These are phyloP conservation scores for Ogataea ramenticola DNA, from an alignment of 805 yeast genomes.

Conservation along the genomic window DNA sequence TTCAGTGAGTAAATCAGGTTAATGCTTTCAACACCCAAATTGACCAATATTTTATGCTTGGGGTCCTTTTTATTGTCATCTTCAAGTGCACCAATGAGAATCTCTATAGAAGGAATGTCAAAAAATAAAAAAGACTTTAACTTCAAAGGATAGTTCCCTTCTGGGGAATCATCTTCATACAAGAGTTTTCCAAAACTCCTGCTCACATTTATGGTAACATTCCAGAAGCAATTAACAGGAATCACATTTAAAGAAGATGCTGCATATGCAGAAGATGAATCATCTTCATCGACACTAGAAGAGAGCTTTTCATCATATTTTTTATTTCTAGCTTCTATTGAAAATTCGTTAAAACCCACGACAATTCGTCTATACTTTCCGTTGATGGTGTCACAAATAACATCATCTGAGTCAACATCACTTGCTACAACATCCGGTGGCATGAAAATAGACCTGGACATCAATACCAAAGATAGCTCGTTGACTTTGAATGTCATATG, in stretches of 20 bases:
- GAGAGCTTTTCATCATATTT: not conserved
- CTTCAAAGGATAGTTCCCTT: not conserved
- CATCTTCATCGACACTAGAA: not conserved
- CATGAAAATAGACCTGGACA: slow-evolving; percentile 16
- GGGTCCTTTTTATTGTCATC: not conserved
- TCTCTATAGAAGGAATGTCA: not conserved
- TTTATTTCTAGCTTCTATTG: not conserved
- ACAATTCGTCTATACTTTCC: not conserved
- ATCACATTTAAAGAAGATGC: not conserved
- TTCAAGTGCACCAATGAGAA: not conserved
- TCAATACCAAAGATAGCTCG: slow-evolving; percentile 7
- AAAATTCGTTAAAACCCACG: not conserved
- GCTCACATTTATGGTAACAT: not conserved
- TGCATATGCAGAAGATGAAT: not conserved
- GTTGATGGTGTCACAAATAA: not conserved
- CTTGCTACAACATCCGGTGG: slow-evolving; percentile 2
- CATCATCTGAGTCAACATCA: not conserved
- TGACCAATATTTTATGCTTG: not conserved
- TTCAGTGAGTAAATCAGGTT: slow-evolving; percentile 26
- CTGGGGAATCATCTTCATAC: not conserved
- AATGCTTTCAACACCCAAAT: not conserved
- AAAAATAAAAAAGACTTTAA: not conserved
- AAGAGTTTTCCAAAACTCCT: not conserved
- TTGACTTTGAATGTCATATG: slow-evolving; percentile 14
- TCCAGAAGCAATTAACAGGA: not conserved